A percentile compares a stretch with the other conserved stretches of the same genome.
phyloP scores from a whole-genome alignment of 169 alveolate species.

The Eimeria zaria region DNA sequence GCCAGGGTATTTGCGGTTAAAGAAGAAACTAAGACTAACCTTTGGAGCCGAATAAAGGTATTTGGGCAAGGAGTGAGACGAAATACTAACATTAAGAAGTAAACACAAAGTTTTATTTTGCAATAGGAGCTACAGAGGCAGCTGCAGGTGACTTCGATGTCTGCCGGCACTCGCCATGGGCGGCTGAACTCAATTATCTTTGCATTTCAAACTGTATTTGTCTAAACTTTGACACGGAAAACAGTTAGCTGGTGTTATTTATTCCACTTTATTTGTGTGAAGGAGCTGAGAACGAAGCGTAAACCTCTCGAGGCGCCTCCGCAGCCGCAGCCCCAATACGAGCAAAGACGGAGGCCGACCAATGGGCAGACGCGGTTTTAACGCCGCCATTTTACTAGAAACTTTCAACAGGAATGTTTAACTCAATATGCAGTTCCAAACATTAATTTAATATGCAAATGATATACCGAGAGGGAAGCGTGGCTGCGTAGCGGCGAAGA shows the following conservation, averaged over 20 bases:
- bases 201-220: background rate
- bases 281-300: background rate
- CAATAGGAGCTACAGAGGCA: background rate
- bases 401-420: background rate
- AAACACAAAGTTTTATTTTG: too few species aligned
- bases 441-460: background rate
- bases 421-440: background rate
- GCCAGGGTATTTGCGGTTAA: too few species aligned
- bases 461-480: too few species aligned
- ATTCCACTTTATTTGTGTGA: background rate
- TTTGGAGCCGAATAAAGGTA: too few species aligned
- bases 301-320: background rate
- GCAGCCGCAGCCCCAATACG: slow-evolving; percentile 9
- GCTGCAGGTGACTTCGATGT: background rate
- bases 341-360: background rate
- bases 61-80: too few species aligned
- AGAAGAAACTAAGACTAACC: too few species aligned
- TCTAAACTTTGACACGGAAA: background rate
- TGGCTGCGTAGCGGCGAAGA: background rate
- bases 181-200: background rate
- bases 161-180: background rate
- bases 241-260: background rate
- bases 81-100: too few species aligned
- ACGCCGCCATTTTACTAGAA: background rate
- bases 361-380: background rate